These are phyloP conservation scores for Suillus variegatus DNA, from an alignment of 768 basidiomycete genomes.

Conservation along the genomic window DNA sequence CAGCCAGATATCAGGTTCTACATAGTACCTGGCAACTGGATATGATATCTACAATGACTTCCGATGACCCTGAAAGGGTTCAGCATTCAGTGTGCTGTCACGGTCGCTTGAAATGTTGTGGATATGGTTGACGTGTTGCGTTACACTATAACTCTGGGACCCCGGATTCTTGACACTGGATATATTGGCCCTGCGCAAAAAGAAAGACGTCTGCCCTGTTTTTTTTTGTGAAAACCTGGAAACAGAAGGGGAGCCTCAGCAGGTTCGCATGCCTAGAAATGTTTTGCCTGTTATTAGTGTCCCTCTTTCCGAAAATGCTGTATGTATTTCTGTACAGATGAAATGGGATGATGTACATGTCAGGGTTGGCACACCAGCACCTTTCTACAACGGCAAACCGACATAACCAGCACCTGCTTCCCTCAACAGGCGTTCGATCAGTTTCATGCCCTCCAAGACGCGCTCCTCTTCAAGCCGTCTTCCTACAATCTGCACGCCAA, in stretches of 20 bases:
- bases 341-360: background rate
- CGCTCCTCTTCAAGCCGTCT: conserved; percentile 48
- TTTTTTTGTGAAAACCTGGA: too few relatives aligned
- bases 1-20: background rate
- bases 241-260: too few relatives aligned
- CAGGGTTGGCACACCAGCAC: background rate
- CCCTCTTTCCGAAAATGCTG: background rate
- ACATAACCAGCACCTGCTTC: conserved; percentile 24
- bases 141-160: background rate
- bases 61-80: background rate
- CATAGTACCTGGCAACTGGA: background rate
- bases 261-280: too few relatives aligned
- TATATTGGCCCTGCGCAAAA: background rate
- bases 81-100: background rate
- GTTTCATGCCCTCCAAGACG: conserved; percentile 46
- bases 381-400: conserved; percentile 22
- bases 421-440: conserved; percentile 35
- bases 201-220: background rate
- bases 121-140: background rate
- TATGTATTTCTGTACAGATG: background rate
- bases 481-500: conserved; percentile 46
- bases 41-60: background rate
- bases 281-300: background rate
- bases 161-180: background rate
- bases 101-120: background rate